Evolutionary conservation across 176 grass and related monocot species (phyloP).

Genomic region (Oryza officinalis): DNA sequence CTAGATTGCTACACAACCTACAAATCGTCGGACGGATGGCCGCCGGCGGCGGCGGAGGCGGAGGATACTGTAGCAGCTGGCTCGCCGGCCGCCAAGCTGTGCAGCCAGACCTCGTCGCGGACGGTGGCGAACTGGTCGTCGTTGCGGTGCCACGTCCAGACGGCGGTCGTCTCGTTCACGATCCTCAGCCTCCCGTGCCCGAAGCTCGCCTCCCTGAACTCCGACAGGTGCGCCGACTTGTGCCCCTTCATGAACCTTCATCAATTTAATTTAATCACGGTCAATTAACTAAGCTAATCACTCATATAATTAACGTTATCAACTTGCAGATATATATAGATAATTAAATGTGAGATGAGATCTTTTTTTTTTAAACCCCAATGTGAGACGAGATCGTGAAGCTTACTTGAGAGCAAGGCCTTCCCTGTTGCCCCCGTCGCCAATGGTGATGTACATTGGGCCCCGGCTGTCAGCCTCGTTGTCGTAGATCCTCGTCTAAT

Average conservation of each 20-base stretch:
- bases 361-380: no score
- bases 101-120: conserved; percentile 69
- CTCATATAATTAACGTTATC: background rate
- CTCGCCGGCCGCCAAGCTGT: conserved; percentile 33
- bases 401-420: conserved; percentile 59
- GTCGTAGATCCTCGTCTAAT: conserved; percentile 55
- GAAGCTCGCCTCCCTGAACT: conserved; percentile 81
- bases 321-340: background rate
- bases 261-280: background rate
- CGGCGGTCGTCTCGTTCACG: conserved; percentile 53
- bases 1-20: conserved; percentile 17
- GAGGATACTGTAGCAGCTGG: background rate
- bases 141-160: conserved; percentile 88
- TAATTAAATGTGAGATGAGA: background rate
- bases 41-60: background rate
- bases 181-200: conserved; percentile 64
- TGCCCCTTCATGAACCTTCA: conserved; percentile 19
- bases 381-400: background rate
- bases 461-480: conserved; percentile 43
- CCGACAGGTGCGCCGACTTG: conserved; percentile 1
- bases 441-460: conserved; percentile 70
- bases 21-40: conserved; percentile 35
- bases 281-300: background rate
- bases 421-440: conserved; percentile 70
- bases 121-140: conserved; percentile 51